Base-by-base conservation (phyloP, 1,284 basidiomycete genomes). In the Irpex rosettiformis region DNA sequence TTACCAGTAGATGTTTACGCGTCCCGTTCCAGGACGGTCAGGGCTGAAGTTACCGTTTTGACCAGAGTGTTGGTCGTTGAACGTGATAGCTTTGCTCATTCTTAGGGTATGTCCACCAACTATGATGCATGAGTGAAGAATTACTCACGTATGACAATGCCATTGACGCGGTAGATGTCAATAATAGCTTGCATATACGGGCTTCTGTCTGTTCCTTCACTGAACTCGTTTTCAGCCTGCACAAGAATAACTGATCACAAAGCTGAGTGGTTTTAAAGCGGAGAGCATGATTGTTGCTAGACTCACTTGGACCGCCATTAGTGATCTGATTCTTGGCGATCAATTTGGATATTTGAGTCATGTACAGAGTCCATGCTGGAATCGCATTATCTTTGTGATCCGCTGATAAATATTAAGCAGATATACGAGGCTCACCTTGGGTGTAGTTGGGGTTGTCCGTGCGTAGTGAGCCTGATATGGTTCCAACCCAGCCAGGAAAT, bases 151-250 rank as follows among this genome's bases (percentile, higher is more conserved):
- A 81, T 67, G 52, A 79, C 76, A 42, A 83, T 72, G 8, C 79
- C 80, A 62, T 79, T 77, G 1, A 69, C 72, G 22, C 77, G 69
- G 57, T 78, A 78, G n/a, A 73, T 65, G 61, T 80, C 69, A 57
- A 80, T 77, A 45, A 81, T 73, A n/a, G 70, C 73, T 66, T 81
- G 79, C 79, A 80, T 80, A 56, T 81, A 81, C 0, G 73, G 69
- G 57, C 74, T 74, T 43, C 75, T 70, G 13, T 61, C 67, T 8
- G 74, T 56, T 45, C 78, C 75, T 28, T 71, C 77, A 56, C 74
- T 79, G 67, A 75, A 85, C 67, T 84, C 83, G 56, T 84, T 85
- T 62, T 84, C 83, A 2, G 82, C 79, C 65, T 83, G 83, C 3
- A 84, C 79, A 29, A 83, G 75, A 58, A 85, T 80, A 57, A 83